Percentiles rank a stretch among this genome's conserved stretches.
phyloP scores from a whole-genome alignment of 805 yeast genomes.

The Kuraishia borneana region DNA sequence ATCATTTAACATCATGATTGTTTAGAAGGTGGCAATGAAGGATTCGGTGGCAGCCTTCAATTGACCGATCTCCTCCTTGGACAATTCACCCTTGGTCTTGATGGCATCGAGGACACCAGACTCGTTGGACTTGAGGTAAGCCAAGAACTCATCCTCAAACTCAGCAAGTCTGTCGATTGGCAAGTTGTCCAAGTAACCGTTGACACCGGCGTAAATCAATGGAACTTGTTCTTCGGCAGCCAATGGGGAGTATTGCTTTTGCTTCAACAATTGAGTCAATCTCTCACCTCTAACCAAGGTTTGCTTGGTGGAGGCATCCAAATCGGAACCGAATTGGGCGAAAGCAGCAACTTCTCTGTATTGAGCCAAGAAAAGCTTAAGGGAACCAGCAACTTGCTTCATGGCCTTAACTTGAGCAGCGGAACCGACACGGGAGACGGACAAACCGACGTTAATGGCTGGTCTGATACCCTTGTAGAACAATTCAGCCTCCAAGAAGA shows the following conservation, averaged over 20 bases:
- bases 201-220: constrained; percentile 97
- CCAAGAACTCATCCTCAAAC: constrained; percentile 87
- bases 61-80: constrained; percentile 76
- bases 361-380: constrained; percentile 99
- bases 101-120: constrained; percentile 74
- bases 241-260: constrained; percentile 93
- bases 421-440: constrained; percentile 99
- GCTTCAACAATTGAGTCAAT: constrained; percentile 96
- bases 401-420: constrained; percentile 99
- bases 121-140: constrained; percentile 88
- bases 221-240: constrained; percentile 99
- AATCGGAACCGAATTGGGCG: constrained; percentile 99
- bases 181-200: constrained; percentile 91
- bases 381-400: constrained; percentile 99
- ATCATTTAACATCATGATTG: constrained; percentile 1
- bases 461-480: constrained; percentile 99
- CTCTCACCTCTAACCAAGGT: constrained; percentile 99
- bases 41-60: constrained; percentile 88
- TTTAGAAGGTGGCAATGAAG: constrained; percentile 82
- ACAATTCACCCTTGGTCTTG: constrained; percentile 80
- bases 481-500: constrained; percentile 98
- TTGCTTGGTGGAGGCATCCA: constrained; percentile 99
- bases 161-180: constrained; percentile 79
- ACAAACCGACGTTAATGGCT: constrained; percentile 98
- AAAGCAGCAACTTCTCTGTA: constrained; percentile 99